These are phyloP conservation scores for Phoma sp. DNA, from an alignment of 2,329 filamentous ascomycete species.

Conservation along the genomic window DNA sequence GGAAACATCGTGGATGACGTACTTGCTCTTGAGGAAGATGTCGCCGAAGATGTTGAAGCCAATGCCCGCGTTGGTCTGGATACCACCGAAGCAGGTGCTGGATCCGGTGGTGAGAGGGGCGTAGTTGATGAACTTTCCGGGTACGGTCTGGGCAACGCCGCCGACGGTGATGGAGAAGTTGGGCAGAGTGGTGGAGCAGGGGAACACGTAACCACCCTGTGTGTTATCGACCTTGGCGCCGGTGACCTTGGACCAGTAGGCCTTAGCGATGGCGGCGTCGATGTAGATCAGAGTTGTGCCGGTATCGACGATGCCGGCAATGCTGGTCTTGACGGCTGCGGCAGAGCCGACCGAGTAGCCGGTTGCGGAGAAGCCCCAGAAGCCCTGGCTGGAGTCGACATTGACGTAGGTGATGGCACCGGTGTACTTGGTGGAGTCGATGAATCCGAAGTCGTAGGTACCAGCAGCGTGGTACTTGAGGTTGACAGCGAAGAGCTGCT, in stretches of 20 bases:
- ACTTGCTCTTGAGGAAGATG: slow-evolving; percentile 79
- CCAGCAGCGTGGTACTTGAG: slow-evolving; percentile 61
- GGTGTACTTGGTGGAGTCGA: slow-evolving; percentile 65
- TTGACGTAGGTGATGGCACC: slow-evolving; percentile 64
- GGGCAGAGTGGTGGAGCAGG: slow-evolving; percentile 60
- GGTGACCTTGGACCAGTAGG: slow-evolving; percentile 67
- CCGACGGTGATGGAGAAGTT: slow-evolving; percentile 62
- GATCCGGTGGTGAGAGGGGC: slow-evolving; percentile 51
- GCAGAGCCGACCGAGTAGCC: slow-evolving; percentile 63
- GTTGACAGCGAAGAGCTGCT: slow-evolving; percentile 65
- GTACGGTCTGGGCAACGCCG: slow-evolving; percentile 58
- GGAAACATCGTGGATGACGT: slow-evolving; percentile 65
- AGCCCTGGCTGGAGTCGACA: slow-evolving; percentile 66
- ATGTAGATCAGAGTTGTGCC: slow-evolving; percentile 73
- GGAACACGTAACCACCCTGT: slow-evolving; percentile 64
- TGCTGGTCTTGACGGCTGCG: slow-evolving; percentile 48
- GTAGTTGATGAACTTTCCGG: slow-evolving; percentile 65
- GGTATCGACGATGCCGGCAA: slow-evolving; percentile 71
- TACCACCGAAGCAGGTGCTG: slow-evolving; percentile 73
- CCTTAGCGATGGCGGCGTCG: slow-evolving; percentile 59
- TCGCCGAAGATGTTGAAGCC: slow-evolving; percentile 77
- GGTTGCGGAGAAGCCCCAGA: slow-evolving; percentile 67
- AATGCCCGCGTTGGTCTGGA: slow-evolving; percentile 69
- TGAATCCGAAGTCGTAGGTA: slow-evolving; percentile 66
- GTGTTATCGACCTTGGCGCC: slow-evolving; percentile 58